Evolutionary conservation across 257 asterid genomes (phyloP), one percentile per base, ranked within the genome.

Genomic region (Hygrophila difformis): DNA sequence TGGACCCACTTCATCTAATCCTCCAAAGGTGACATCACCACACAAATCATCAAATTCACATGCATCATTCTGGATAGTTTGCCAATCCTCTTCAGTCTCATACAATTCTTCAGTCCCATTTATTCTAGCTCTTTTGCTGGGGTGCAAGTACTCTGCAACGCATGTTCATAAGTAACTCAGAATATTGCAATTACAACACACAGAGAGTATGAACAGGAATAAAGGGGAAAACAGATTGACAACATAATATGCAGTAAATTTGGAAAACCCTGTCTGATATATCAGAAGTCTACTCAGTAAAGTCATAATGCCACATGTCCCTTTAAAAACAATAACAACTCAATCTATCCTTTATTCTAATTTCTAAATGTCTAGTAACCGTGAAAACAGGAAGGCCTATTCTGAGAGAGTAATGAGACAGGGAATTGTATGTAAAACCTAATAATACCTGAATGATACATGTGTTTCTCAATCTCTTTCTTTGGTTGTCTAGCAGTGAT

Each of bases 401-500:
- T n/a, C n/a, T n/a, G n/a, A n/a, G 7, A 24, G 29, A 24, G 29
- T 33, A 1, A 5, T 5, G 12, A 33, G 8, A 2, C 12, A 1
- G 37, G 2, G 37, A 5, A 44, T 23, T 16, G 55, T 45, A 47
- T 34, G 52, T 28, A 51, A 26, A 49, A 9, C 41, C 44, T 35
- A 48, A 18, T 11, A 18, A 49, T 68, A 91, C 99, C 99, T 49
- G 82, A 57, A 70, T 36, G 55, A 53, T 62, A 67, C 12, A 57
- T 64, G 19, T 60, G 75, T 43, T 70, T 76, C 31, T 72, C 96
- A 50, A 68, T 68, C 74, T 88, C 97, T 67, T 81, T 88, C 79
- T 91, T 86, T 1, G 92, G 96, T 59, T 75, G 94, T 31, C 93
- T 76, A 33, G 84, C 82, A 81, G 65, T 82, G 53, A 91, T 78